Evolutionary conservation across 768 basidiomycete genomes (phyloP).

Genomic region (Xerocomellus dryophilus): DNA sequence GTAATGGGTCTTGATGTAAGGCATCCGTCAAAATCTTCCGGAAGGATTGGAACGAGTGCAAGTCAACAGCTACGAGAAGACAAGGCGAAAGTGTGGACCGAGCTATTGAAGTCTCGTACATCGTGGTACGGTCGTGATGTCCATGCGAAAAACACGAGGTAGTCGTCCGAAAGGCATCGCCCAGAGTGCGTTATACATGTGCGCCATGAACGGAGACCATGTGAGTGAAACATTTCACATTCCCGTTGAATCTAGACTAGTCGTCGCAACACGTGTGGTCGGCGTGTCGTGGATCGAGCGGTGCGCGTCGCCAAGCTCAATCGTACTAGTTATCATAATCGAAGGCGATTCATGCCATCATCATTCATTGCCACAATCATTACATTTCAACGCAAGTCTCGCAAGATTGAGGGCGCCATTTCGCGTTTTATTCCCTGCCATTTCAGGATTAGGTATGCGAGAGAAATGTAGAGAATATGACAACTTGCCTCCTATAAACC

Average conservation of each 20-base stretch:
- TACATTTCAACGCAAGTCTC: constrained; percentile 52
- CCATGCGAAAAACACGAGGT: constrained; percentile 36
- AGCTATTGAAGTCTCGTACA: constrained; percentile 21
- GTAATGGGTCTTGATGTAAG: constrained; percentile 50
- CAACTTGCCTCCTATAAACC: constrained; percentile 87
- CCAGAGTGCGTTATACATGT: neutral
- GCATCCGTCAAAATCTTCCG: constrained; percentile 29
- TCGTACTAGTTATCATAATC: constrained; percentile 7
- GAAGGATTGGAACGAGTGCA: constrained; percentile 7
- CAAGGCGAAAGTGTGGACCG: constrained; percentile 4
- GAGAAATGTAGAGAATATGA: neutral
- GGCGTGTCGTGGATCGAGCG: constrained; percentile 10
- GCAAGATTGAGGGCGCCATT: constrained; percentile 86
- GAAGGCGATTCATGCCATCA: constrained; percentile 15
- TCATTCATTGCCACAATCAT: constrained; percentile 18
- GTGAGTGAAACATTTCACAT: constrained; percentile 10
- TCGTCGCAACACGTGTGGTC: constrained; percentile 12
- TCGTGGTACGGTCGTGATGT: constrained; percentile 25
- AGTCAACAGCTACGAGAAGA: constrained; percentile 14
- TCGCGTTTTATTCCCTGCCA: constrained; percentile 79
- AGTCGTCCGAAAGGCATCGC: constrained; percentile 7
- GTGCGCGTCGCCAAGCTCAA: constrained; percentile 10
- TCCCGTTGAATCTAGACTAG: constrained; percentile 6
- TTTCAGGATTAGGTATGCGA: constrained; percentile 11
- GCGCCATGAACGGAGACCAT: constrained; percentile 2